Conservation (phyloP, 1,139 yeast genomes). For the Pichia sp. region DNA sequence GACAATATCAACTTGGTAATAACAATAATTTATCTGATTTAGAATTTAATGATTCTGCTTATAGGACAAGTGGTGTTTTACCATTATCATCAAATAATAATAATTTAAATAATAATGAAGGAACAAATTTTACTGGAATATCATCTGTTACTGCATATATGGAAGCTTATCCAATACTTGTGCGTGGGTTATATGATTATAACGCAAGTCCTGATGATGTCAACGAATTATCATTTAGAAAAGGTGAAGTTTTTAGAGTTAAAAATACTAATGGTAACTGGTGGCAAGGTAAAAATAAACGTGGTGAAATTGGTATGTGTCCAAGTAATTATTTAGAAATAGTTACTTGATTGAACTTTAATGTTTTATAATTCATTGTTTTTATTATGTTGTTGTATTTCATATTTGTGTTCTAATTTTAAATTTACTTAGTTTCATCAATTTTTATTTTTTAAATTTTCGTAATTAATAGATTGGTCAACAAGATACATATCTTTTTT, state of each 20-base stretch:
- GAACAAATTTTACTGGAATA: slow-evolving; percentile 29
- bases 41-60: slow-evolving; percentile 12
- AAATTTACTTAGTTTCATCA: too few species aligned
- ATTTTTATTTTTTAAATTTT: too few species aligned
- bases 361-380: too few species aligned
- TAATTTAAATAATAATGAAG: slow-evolving; percentile 7
- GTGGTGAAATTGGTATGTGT: slow-evolving; percentile 93
- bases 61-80: slow-evolving; percentile 8
- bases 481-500: too few species aligned
- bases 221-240: slow-evolving; percentile 83
- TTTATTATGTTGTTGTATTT: too few species aligned
- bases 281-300: slow-evolving; percentile 94
- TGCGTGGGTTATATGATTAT: slow-evolving; percentile 80
- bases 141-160: slow-evolving; percentile 12
- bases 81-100: not conserved
- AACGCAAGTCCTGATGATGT: slow-evolving; percentile 93
- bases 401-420: too few species aligned
- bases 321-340: slow-evolving; percentile 91
- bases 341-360: slow-evolving; percentile 31
- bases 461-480: too few species aligned
- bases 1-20: not conserved
- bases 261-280: slow-evolving; percentile 94
- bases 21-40: not conserved
- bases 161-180: slow-evolving; percentile 63
- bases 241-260: slow-evolving; percentile 86